These are phyloP conservation scores for Phytophthora sansomeana DNA, from an alignment of 352 stramenopile genomes.

Conservation along the genomic window DNA sequence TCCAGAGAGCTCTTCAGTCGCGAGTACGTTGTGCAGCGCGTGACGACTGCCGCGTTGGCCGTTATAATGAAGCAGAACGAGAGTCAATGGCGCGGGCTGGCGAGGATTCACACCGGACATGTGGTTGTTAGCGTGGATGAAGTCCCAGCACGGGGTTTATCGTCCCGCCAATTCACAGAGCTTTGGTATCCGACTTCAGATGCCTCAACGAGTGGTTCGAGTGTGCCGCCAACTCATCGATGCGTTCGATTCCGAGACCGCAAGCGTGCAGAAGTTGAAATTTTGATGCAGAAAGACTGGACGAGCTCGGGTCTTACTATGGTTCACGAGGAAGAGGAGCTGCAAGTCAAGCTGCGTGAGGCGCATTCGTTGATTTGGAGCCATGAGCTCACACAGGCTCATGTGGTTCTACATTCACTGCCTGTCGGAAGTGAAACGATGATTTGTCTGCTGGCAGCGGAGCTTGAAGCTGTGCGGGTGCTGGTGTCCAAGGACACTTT, in stretches of 20 bases:
- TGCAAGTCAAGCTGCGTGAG: constrained; percentile 29
- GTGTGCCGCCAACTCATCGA: constrained; percentile 3
- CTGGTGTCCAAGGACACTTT: constrained; percentile 49
- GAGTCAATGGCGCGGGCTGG: constrained; percentile 26
- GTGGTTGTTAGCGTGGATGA: constrained; percentile 45
- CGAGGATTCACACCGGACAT: constrained; percentile 37
- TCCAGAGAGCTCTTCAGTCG: constrained; percentile 53
- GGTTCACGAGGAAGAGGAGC: constrained; percentile 16
- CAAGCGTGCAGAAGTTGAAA: constrained; percentile 44
- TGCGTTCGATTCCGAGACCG: constrained; percentile 42
- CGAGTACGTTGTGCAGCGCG: constrained; percentile 49
- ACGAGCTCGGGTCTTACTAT: constrained; percentile 6
- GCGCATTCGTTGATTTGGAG: constrained; percentile 40
- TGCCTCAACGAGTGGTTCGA: not conserved
- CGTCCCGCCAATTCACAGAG: constrained; percentile 40
- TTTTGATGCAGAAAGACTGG: constrained; percentile 42
- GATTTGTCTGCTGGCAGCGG: constrained; percentile 33
- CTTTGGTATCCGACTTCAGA: constrained; percentile 34
- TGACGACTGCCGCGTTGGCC: constrained; percentile 19
- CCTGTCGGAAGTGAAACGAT: constrained; percentile 31
- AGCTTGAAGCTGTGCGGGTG: constrained; percentile 46
- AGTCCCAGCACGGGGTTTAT: constrained; percentile 27
- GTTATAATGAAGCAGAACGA: constrained; percentile 16
- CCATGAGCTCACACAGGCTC: constrained; percentile 34
- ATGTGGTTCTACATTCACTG: constrained; percentile 13